These are phyloP conservation scores for Acorus calamus DNA, from an alignment of 106 monocot genomes.

Conservation along the genomic window DNA sequence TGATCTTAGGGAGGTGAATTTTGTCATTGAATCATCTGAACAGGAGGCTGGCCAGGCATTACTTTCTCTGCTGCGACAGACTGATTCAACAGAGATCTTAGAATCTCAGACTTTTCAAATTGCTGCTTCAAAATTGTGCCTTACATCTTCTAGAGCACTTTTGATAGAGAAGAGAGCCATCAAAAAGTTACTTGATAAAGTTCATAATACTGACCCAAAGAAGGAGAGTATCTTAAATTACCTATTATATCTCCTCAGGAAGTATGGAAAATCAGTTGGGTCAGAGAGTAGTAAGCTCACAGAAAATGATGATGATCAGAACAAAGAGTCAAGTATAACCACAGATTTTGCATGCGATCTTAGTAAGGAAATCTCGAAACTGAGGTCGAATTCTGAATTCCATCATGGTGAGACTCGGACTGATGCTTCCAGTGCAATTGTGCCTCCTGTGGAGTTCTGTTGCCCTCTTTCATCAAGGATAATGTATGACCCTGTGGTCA, in stretches of 20 bases:
- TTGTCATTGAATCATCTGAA: constrained; percentile 47
- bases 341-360: constrained; percentile 8
- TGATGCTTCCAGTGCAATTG: constrained; percentile 8
- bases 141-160: constrained; percentile 56
- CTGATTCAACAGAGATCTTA: constrained; percentile 33
- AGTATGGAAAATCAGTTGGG: constrained; percentile 36
- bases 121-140: constrained; percentile 47
- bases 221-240: constrained; percentile 49
- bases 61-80: constrained; percentile 37
- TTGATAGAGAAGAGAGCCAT: constrained; percentile 77
- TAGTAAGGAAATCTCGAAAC: neutral
- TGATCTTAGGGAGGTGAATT: constrained; percentile 46
- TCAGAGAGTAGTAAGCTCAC: constrained; percentile 12
- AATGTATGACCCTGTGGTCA: constrained; percentile 90
- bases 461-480: constrained; percentile 76
- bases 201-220: constrained; percentile 27
- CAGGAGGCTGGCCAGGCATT: constrained; percentile 63
- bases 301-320: constrained; percentile 14
- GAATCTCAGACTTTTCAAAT: constrained; percentile 51
- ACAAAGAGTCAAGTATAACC: neutral
- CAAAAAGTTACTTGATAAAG: constrained; percentile 51
- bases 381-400: neutral
- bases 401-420: constrained; percentile 7
- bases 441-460: constrained; percentile 56
- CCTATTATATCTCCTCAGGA: constrained; percentile 61